Percentiles rank a stretch among this genome's conserved stretches.
phyloP scores from a whole-genome alignment of 2,329 filamentous ascomycete genomes.

The Fusarium sp. region DNA sequence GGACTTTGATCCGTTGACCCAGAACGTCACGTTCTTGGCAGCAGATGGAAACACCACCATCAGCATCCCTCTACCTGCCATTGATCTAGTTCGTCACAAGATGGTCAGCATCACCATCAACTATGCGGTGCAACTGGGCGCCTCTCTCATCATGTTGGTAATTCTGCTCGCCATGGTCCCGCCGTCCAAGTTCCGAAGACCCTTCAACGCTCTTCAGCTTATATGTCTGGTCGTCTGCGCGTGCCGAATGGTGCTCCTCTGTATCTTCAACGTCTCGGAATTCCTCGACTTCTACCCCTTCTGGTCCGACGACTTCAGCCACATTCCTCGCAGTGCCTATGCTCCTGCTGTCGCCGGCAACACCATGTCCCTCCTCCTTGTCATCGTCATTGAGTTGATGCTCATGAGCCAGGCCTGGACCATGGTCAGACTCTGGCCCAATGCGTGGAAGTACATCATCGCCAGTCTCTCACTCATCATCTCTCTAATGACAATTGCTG shows the following conservation, averaged over 20 bases:
- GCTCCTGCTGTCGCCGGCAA: constrained; percentile 56
- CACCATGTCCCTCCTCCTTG: constrained; percentile 59
- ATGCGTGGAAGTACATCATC: constrained; percentile 51
- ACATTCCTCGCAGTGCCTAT: constrained; percentile 58
- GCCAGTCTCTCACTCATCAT: constrained; percentile 54
- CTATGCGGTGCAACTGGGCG: constrained; percentile 78
- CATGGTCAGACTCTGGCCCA: constrained; percentile 64
- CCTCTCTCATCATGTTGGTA: constrained; percentile 73
- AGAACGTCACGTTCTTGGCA: constrained; percentile 54
- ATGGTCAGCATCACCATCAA: constrained; percentile 65
- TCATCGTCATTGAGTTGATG: constrained; percentile 60
- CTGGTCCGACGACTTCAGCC: constrained; percentile 67
- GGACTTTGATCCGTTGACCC: constrained; percentile 54
- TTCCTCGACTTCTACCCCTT: constrained; percentile 73
- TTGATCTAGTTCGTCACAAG: constrained; percentile 53
- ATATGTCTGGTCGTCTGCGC: constrained; percentile 71
- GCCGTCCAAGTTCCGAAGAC: constrained; percentile 71
- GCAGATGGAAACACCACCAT: constrained; percentile 52
- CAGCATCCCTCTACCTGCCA: constrained; percentile 49
- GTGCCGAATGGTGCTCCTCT: constrained; percentile 69
- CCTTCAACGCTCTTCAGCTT: constrained; percentile 75
- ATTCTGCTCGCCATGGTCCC: constrained; percentile 77
- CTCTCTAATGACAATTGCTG: constrained; percentile 51
- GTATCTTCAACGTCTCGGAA: constrained; percentile 70
- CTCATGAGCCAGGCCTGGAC: constrained; percentile 67